Evolutionary conservation across 257 asterid species (phyloP), one percentile per base, ranked within the genome.

Genomic region (Nyctanthes arbortristis): DNA sequence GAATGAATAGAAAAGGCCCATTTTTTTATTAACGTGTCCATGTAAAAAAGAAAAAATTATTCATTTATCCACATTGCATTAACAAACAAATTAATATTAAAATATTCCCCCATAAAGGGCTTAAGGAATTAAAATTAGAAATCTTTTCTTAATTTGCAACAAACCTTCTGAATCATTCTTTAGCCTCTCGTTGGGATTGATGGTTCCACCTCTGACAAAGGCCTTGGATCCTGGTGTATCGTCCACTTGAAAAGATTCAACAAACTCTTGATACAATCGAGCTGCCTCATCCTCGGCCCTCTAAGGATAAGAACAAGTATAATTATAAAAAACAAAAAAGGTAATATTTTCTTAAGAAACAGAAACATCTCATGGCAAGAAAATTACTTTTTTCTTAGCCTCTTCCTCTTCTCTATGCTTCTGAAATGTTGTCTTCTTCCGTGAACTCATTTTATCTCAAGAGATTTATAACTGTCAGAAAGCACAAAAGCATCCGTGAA

Each of bases 391-490:
- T 80, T 89, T 92, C 92, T 84, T 89, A 4, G 94, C 96, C 78
- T 89, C 98, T 77, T 92, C 96, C 77, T 88, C 98, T 79, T 92
- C 98, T 73, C 98, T 84, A 60, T 92, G 98, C 87, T 89, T 92
- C 85, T 92, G 98, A 75, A 92, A 92, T 4, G 98, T 96, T 31
- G 96, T 89, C 86, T 88, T 89, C 87, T 85, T 92, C 81, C 92
- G 85, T 34, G 94, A 36, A 88, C 94, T 89, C 98, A 92, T 89
- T 69, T 57, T 79, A 68, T 52, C 59, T n/a, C n/a, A n/a, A n/a
- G n/a, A n/a, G n/a, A n/a, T n/a, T n/a, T n/a, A n/a, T n/a, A n/a
- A n/a, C n/a, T n/a, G n/a, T n/a, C n/a, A n/a, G n/a, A n/a, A n/a
- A n/a, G n/a, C n/a, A n/a, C n/a, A n/a, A n/a, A n/a, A n/a, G n/a